Evolutionary conservation across 139 green algal species (phyloP), one percentile per base, ranked within the genome.

Genomic region (Tetradesmus lagerheimii): DNA sequence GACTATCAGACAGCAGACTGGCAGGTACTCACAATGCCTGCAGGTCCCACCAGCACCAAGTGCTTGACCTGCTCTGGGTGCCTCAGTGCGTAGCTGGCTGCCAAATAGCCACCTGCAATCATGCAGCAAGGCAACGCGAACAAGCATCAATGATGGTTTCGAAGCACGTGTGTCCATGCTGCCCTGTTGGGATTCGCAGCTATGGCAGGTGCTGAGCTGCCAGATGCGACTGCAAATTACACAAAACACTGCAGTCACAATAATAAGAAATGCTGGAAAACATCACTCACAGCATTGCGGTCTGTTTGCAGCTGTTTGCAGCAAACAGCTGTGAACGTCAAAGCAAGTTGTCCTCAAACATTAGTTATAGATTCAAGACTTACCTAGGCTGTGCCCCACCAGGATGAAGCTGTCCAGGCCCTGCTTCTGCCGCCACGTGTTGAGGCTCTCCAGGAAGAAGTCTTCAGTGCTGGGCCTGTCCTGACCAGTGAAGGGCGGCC

Each of bases 21-120:
- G 29, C 66, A 15, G 3, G 66, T 20, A 86, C 93, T 90, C 91
- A 97, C 95, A 83, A 99, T 87, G 23, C 97, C 97, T 16, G 96
- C 97, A 31, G 97, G 97, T 57, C 94, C 97, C 25, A 99, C 97
- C 18, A 99, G 93, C 66, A 99, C 90, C 25, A 99, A 94, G 90
- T 99, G 96, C 83, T 95, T 9, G 77, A 99, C 95, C 34, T 96
- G 92, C 83, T 98, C 94, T 0, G 97, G 97, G 90, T 99, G 92
- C 8, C 86, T 66, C 78, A 98, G 89, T 14, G 97, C 96, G 89
- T 99, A 99, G 77, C 50, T 90, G 50, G 96, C 95, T 8, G 96
- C 92, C 45, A 98, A 90, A 91, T 98, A 98, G 37, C 97, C 96
- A 23, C 96, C 85, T 88, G 64, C 67, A 38, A 37, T 74, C 20